Conservation (phyloP, 73 alveolate genomes). For the Paramecium octaurelia region DNA sequence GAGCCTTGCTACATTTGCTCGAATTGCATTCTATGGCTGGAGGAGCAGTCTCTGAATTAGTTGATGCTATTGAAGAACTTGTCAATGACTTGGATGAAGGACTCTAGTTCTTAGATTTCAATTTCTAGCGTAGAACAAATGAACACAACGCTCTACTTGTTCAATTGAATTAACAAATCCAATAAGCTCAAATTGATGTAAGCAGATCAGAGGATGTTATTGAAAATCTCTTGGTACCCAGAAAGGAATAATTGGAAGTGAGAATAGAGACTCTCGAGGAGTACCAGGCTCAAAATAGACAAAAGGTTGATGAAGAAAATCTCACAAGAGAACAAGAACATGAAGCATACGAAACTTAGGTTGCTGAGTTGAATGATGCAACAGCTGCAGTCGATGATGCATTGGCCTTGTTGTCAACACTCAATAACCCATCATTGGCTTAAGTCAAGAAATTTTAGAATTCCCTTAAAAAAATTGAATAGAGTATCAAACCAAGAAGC, state of each 20-base stretch:
- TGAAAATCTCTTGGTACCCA: neutral
- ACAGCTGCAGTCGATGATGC: conserved; percentile 54
- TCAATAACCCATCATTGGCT: conserved; percentile 16
- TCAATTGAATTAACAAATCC: neutral
- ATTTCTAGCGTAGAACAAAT: conserved; percentile 35
- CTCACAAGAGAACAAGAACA: conserved; percentile 1
- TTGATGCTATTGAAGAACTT: conserved; percentile 32
- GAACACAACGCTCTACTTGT: neutral
- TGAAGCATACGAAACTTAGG: conserved; percentile 11
- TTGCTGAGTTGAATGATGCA: conserved; percentile 43
- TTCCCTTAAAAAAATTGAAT: conserved; percentile 39
- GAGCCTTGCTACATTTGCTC: conserved; percentile 39
- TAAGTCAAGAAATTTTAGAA: conserved; percentile 42
- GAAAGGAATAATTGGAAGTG: conserved; percentile 16
- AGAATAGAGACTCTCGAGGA: neutral
- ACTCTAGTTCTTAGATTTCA: neutral
- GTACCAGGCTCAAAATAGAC: neutral
- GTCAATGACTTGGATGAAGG: conserved; percentile 26
- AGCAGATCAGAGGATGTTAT: conserved; percentile 40
- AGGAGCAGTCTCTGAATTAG: conserved; percentile 22
- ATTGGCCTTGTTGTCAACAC: neutral
- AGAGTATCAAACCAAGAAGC: neutral
- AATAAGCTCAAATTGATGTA: conserved; percentile 42
- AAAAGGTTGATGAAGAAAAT: neutral
- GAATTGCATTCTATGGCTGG: conserved; percentile 47